Percentiles rank a stretch among this genome's conserved stretches.
Conservation (phyloP, 257 asterid genomes). For the Oldenlandia corymbosa region DNA sequence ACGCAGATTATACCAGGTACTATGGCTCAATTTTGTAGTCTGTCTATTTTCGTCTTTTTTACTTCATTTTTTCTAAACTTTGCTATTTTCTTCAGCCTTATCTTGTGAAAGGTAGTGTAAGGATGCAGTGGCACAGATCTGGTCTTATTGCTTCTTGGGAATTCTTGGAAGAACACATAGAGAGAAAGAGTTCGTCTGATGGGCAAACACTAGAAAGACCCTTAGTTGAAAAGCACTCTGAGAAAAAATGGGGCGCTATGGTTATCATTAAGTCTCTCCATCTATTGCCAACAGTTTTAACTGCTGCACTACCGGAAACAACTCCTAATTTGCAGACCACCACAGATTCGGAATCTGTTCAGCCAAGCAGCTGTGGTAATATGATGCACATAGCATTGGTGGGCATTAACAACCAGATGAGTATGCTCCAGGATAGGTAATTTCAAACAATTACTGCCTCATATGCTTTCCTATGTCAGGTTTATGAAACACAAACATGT, state of each 20-base stretch:
- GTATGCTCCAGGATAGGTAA: constrained; percentile 95
- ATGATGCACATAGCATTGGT: constrained; percentile 98
- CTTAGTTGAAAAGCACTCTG: constrained; percentile 45
- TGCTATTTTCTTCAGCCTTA: constrained; percentile 61
- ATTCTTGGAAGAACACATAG: constrained; percentile 71
- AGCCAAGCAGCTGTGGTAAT: constrained; percentile 46
- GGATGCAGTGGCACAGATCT: constrained; percentile 99
- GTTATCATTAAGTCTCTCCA: constrained; percentile 87
- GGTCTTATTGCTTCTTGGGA: constrained; percentile 99
- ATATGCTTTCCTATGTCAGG: background rate
- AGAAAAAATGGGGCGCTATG: constrained; percentile 96
- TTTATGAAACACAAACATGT: background rate
- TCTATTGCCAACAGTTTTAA: constrained; percentile 70
- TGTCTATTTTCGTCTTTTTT: constrained; percentile 5
- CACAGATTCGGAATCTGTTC: constrained; percentile 29
- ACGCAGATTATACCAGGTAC: constrained; percentile 93
- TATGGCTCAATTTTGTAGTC: constrained; percentile 8
- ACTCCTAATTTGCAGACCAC: constrained; percentile 42
- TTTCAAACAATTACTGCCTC: constrained; percentile 1
- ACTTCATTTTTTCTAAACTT: constrained; percentile 19
- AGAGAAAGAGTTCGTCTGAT: constrained; percentile 41
- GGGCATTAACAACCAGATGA: constrained; percentile 94
- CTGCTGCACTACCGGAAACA: constrained; percentile 85
- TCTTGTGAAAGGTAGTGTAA: constrained; percentile 88
- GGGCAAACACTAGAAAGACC: constrained; percentile 34